Evolutionary conservation across 495 filamentous ascomycete genomes (phyloP).

Genomic region (Chaetomidium leptoderma): DNA sequence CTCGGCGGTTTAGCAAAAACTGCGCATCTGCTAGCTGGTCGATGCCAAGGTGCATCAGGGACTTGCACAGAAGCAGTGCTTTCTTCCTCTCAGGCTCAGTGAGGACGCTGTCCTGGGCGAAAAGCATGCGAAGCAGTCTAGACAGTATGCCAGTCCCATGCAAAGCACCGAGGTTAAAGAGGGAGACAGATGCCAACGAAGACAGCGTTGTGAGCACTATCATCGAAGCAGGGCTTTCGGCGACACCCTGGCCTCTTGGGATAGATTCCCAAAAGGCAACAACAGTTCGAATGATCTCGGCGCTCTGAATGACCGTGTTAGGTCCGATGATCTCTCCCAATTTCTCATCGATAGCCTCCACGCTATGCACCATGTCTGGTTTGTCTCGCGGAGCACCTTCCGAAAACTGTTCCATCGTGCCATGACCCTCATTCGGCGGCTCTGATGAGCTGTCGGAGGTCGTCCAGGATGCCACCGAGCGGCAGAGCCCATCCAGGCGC

Average conservation of each 20-base stretch:
- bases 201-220: conserved; percentile 54
- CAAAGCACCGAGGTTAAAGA: conserved; percentile 69
- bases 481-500: conserved; percentile 51
- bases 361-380: conserved; percentile 16
- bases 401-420: not conserved
- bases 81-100: conserved; percentile 51
- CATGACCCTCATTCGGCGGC: not conserved
- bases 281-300: conserved; percentile 60
- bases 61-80: conserved; percentile 56
- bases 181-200: conserved; percentile 55
- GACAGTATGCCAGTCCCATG: conserved; percentile 75
- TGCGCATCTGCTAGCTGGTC: conserved; percentile 73
- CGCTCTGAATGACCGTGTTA: conserved; percentile 55
- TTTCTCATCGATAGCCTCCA: conserved; percentile 38
- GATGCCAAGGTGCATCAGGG: conserved; percentile 64
- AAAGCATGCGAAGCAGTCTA: conserved; percentile 63
- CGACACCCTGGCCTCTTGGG: conserved; percentile 39
- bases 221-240: conserved; percentile 51
- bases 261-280: conserved; percentile 63
- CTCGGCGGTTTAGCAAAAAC: conserved; percentile 62
- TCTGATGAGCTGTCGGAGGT: not conserved
- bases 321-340: conserved; percentile 49
- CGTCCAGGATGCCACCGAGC: conserved; percentile 30
- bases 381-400: conserved; percentile 16
- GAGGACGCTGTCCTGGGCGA: conserved; percentile 46